Evolutionary conservation across 495 filamentous ascomycete species (phyloP).

Genomic region (Annulohypoxylon maeteangense): DNA sequence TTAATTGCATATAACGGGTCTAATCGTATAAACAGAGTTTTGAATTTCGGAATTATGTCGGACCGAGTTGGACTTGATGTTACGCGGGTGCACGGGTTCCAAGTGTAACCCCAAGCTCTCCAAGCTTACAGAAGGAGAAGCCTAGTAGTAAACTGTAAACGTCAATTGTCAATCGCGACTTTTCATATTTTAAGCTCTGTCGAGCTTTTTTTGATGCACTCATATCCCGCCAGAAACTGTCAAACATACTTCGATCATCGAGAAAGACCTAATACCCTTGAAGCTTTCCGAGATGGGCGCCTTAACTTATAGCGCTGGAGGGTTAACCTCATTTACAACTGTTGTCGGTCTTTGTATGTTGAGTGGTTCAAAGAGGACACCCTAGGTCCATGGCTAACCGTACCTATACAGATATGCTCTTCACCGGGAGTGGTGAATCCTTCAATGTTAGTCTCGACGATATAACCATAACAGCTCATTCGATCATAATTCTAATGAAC

Average conservation of each 20-base stretch:
- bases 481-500: constrained; percentile 44
- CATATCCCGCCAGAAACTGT: constrained; percentile 12
- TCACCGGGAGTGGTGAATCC: constrained; percentile 92
- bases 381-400: constrained; percentile 50
- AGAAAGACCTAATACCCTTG: constrained; percentile 12
- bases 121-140: constrained; percentile 40
- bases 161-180: constrained; percentile 37
- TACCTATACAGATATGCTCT: constrained; percentile 92
- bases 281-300: constrained; percentile 60
- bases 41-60: constrained; percentile 18
- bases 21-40: neutral
- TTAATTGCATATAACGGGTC: neutral
- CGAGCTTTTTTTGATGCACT: constrained; percentile 36
- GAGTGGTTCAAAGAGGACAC: neutral
- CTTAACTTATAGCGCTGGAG: constrained; percentile 73
- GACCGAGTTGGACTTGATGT: constrained; percentile 8
- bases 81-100: constrained; percentile 15
- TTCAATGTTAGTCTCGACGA: constrained; percentile 80
- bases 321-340: constrained; percentile 74
- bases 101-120: constrained; percentile 37
- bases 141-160: constrained; percentile 30
- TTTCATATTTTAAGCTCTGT: constrained; percentile 27
- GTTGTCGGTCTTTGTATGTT: constrained; percentile 87
- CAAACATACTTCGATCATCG: constrained; percentile 15
- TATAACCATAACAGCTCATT: neutral